Evolutionary conservation across 1,139 yeast species (phyloP).

Genomic region (Pichia sp.): DNA sequence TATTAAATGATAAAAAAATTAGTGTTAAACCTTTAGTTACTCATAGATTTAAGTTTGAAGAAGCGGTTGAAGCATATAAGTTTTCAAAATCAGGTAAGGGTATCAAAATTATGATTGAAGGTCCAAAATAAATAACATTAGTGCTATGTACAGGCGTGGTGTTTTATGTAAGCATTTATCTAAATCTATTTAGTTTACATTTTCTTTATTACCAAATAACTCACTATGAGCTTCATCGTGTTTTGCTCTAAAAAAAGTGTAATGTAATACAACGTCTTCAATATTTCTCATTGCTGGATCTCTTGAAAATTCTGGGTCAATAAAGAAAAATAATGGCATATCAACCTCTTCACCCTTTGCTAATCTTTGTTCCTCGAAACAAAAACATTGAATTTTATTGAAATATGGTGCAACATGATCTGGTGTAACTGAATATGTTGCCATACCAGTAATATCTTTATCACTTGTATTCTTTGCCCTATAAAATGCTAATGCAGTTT

Average conservation of each 20-base stretch:
- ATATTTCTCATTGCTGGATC: conserved; percentile 92
- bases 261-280: conserved; percentile 85
- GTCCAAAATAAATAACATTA: conserved; percentile 29
- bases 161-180: background rate
- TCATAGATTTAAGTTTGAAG: conserved; percentile 65
- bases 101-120: conserved; percentile 58
- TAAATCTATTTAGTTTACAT: background rate
- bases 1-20: conserved; percentile 55
- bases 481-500: conserved; percentile 93
- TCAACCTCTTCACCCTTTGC: conserved; percentile 97
- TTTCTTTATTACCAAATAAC: conserved; percentile 16
- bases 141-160: background rate
- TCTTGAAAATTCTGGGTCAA: conserved; percentile 94
- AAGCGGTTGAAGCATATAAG: conserved; percentile 78
- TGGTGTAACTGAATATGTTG: conserved; percentile 93
- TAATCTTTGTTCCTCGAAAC: conserved; percentile 93
- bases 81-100: conserved; percentile 50
- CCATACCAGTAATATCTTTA: conserved; percentile 95
- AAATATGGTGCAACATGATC: conserved; percentile 95
- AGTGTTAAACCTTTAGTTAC: conserved; percentile 67
- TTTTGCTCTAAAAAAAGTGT: conserved; percentile 77
- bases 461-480: conserved; percentile 82
- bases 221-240: conserved; percentile 26
- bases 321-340: conserved; percentile 97
- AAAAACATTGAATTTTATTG: conserved; percentile 94